phyloP scores from a whole-genome alignment of 163 green algal species.

The Prototheca stagnorum region DNA sequence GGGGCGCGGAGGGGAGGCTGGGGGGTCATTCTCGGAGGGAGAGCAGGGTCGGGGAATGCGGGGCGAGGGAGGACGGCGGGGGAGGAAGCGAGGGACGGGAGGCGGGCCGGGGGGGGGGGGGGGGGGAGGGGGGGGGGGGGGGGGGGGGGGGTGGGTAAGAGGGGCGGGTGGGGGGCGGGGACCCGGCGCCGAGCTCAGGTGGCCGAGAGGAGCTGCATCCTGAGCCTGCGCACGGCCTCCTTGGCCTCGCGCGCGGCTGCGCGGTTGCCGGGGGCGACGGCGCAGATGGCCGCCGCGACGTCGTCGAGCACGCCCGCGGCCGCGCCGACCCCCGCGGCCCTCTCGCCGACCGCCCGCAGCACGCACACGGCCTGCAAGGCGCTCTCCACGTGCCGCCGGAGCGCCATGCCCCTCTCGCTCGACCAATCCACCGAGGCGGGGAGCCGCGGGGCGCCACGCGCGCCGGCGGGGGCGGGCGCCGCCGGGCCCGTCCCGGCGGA shows the following conservation, averaged over 20 bases:
- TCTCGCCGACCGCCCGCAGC: slow-evolving; percentile 5
- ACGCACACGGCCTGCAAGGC: slow-evolving; percentile 13
- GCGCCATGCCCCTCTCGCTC: neutral
- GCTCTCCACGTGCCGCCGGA: slow-evolving; percentile 5
- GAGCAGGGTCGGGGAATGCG: too few species aligned
- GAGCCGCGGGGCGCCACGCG: neutral
- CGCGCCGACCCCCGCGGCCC: neutral
- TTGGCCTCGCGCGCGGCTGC: slow-evolving; percentile 4
- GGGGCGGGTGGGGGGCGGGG: too few species aligned
- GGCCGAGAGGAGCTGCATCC: slow-evolving; percentile 8
- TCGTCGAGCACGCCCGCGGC: slow-evolving; percentile 9
- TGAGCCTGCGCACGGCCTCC: slow-evolving; percentile 7
- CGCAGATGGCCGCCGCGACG: slow-evolving; percentile 1
- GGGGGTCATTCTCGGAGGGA: too few species aligned
- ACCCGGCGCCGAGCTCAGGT: neutral
- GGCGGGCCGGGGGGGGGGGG: too few species aligned
- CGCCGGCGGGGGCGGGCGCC: too few species aligned
- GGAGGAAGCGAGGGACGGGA: too few species aligned
- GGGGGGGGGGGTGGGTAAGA: too few species aligned
- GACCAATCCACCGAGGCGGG: neutral
- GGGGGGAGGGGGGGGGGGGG: too few species aligned
- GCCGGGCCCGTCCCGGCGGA: too few species aligned
- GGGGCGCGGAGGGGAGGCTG: too few species aligned
- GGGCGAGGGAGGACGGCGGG: too few species aligned
- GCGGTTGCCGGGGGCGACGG: slow-evolving; percentile 1